Evolutionary conservation across 768 basidiomycete species (phyloP).

Genomic region (Russula foetens): DNA sequence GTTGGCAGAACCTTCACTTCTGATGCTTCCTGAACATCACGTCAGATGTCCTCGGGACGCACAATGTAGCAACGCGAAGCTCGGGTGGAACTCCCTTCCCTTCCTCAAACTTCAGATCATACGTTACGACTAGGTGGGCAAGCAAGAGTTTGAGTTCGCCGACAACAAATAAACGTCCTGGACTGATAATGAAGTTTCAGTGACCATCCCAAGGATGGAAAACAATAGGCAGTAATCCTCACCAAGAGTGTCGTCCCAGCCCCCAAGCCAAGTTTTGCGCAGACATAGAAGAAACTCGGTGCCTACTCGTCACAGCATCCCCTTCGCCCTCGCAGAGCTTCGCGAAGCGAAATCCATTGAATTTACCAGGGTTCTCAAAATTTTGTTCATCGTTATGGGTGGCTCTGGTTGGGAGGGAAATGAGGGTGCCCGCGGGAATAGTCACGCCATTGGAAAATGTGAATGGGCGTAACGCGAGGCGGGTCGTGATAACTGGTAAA

Average conservation of each 20-base stretch:
- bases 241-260: constrained; percentile 26
- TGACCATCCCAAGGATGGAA: not conserved
- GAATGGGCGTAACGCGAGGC: constrained; percentile 32
- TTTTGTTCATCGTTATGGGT: constrained; percentile 28
- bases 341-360: constrained; percentile 37
- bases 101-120: constrained; percentile 22
- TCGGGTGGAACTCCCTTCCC: constrained; percentile 9
- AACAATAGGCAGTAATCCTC: not conserved
- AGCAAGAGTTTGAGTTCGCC: constrained; percentile 22
- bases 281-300: constrained; percentile 11
- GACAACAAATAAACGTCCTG: constrained; percentile 24
- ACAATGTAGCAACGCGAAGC: not conserved
- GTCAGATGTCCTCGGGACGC: constrained; percentile 10
- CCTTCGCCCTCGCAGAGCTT: not conserved
- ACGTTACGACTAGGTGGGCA: constrained; percentile 22
- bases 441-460: constrained; percentile 37
- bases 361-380: constrained; percentile 30
- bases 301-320: not conserved
- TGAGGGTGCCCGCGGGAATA: constrained; percentile 32
- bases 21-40: constrained; percentile 23
- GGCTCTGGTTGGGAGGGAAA: constrained; percentile 26
- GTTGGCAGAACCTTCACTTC: not conserved
- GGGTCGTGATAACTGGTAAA: constrained; percentile 23
- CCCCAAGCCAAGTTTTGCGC: constrained; percentile 23
- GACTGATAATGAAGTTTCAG: constrained; percentile 13